Evolutionary conservation across 1,139 yeast species (phyloP).

Genomic region (Kurtzmaniella quercitrusa): DNA sequence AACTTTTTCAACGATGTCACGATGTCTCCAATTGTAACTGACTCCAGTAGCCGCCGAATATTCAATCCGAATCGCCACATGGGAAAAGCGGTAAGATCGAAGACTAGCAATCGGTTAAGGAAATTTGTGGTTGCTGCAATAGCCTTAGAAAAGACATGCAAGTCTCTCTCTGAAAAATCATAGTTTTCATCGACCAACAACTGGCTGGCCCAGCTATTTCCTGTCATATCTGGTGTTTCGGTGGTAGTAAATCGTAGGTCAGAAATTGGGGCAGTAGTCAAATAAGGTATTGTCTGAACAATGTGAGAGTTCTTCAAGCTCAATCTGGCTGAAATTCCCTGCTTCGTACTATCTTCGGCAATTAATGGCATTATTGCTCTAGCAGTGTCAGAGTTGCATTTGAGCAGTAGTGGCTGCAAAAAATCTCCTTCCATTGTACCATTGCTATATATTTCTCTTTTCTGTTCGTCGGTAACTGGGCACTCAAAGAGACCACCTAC

Average conservation of each 20-base stretch:
- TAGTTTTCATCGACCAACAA: slow-evolving; percentile 53
- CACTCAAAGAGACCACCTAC: slow-evolving; percentile 68
- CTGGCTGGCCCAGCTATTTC: slow-evolving; percentile 44
- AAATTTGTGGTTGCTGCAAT: slow-evolving; percentile 28
- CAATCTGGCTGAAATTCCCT: slow-evolving; percentile 38
- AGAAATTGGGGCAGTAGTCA: slow-evolving; percentile 46
- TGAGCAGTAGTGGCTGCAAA: slow-evolving; percentile 15
- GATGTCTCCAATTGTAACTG: neutral
- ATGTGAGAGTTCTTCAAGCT: slow-evolving; percentile 21
- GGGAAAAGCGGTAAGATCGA: slow-evolving; percentile 18
- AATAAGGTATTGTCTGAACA: slow-evolving; percentile 53
- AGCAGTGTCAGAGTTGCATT: slow-evolving; percentile 34
- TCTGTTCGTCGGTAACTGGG: slow-evolving; percentile 25
- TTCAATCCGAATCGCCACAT: neutral
- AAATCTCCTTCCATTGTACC: slow-evolving; percentile 13
- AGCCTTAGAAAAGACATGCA: slow-evolving; percentile 27
- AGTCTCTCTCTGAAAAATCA: slow-evolving; percentile 34
- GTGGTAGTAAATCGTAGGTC: slow-evolving; percentile 38
- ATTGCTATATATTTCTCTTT: slow-evolving; percentile 15
- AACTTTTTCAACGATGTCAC: neutral
- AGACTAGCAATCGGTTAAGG: slow-evolving; percentile 17
- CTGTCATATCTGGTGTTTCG: slow-evolving; percentile 24
- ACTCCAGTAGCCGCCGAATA: slow-evolving; percentile 1
- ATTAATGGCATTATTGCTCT: slow-evolving; percentile 54
- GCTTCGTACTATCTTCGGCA: slow-evolving; percentile 51